A percentile compares a stretch with the other conserved stretches of the same genome.
phyloP scores from a whole-genome alignment of 306 rosid species.

The Bauhinia variegata region DNA sequence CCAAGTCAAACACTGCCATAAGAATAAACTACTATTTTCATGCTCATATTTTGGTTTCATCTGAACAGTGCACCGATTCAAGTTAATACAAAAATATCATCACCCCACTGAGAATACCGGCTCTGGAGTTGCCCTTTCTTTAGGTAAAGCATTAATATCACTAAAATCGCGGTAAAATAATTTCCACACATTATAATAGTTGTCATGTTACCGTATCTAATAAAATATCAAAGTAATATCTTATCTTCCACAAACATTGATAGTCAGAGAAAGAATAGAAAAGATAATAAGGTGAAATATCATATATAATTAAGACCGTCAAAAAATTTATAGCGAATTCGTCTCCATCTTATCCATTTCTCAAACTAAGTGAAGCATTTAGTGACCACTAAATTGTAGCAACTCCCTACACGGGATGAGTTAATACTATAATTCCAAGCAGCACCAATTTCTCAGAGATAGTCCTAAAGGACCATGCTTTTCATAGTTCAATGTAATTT shows the following conservation, averaged over 20 bases:
- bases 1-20: constrained; percentile 14
- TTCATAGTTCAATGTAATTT: constrained; percentile 6
- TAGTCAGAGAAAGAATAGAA: neutral
- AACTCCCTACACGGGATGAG: neutral
- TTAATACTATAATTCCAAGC: neutral
- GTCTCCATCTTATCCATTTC: neutral
- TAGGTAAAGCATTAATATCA: neutral
- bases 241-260: neutral
- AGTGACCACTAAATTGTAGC: constrained; percentile 1
- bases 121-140: neutral
- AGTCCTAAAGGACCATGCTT: neutral
- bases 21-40: constrained; percentile 9
- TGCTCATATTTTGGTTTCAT: constrained; percentile 4
- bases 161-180: neutral
- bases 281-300: no score
- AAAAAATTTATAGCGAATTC: no score
- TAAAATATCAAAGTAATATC: neutral
- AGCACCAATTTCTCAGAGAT: neutral
- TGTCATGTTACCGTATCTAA: neutral
- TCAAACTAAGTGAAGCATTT: neutral
- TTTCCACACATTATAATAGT: neutral
- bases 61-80: constrained; percentile 17
- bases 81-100: neutral
- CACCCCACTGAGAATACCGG: neutral
- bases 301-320: no score